phyloP scores from a whole-genome alignment of 306 rosid species.

The Vicia sativa region DNA sequence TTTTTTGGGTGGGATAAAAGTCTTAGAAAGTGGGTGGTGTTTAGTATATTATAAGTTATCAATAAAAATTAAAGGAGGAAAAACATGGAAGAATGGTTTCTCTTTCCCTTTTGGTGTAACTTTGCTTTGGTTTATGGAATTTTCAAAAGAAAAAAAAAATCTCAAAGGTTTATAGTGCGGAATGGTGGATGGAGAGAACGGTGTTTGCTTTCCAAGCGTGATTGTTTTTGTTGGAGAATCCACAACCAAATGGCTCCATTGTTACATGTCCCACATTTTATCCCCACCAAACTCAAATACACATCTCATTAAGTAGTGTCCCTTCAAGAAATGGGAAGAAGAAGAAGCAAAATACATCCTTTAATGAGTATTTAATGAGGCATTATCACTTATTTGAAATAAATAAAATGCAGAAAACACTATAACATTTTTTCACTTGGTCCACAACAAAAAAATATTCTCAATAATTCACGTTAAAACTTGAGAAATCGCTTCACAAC shows the following conservation, averaged over 20 bases:
- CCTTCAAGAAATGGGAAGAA: neutral
- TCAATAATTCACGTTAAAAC: no score
- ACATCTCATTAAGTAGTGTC: constrained; percentile 25
- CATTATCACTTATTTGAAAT: no score
- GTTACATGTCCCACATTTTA: constrained; percentile 62
- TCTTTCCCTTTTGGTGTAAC: constrained; percentile 43
- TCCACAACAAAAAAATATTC: no score
- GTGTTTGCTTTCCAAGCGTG: constrained; percentile 79
- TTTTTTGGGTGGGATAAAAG: constrained; percentile 52
- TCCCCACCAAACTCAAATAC: constrained; percentile 49
- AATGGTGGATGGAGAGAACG: constrained; percentile 55
- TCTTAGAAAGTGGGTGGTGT: constrained; percentile 61
- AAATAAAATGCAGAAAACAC: no score
- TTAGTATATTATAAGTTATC: constrained; percentile 31
- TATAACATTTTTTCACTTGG: no score
- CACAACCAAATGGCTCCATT: constrained; percentile 95
- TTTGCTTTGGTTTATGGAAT: constrained; percentile 44
- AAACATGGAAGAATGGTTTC: constrained; percentile 46
- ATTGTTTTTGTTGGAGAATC: constrained; percentile 85
- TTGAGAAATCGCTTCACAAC: no score
- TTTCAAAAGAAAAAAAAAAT: constrained; percentile 36
- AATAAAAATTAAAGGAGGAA: constrained; percentile 2
- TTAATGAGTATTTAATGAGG: no score
- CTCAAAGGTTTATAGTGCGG: constrained; percentile 48
- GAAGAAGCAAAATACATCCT: neutral